These are phyloP conservation scores for Pichia inconspicua DNA, from an alignment of 1,139 yeast species.

Conservation along the genomic window DNA sequence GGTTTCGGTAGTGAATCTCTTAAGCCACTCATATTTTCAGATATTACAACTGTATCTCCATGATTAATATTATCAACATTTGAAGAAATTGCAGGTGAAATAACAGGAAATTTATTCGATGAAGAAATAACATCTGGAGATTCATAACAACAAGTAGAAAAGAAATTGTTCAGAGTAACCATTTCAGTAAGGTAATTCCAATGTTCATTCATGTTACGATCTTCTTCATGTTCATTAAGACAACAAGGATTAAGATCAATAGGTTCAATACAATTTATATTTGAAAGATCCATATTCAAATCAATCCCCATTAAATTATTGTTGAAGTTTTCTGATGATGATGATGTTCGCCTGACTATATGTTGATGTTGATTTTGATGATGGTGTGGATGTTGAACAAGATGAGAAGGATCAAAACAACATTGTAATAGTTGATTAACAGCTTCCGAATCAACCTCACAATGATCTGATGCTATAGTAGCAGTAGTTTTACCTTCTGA, in stretches of 20 bases:
- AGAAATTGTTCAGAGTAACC: conserved; percentile 9
- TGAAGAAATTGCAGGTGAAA: conserved; percentile 3
- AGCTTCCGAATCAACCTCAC: conserved; percentile 12
- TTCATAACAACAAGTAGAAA: conserved; percentile 10
- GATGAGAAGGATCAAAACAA: conserved; percentile 25
- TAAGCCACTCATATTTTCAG: conserved; percentile 5
- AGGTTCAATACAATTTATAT: background rate
- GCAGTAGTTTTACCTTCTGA: background rate
- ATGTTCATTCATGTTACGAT: background rate
- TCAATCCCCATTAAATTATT: background rate
- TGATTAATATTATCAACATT: background rate
- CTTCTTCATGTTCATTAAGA: background rate
- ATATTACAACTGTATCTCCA: background rate
- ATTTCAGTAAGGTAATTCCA: conserved; percentile 6
- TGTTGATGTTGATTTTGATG: background rate
- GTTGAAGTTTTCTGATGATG: background rate
- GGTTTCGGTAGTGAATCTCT: conserved; percentile 7
- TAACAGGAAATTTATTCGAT: background rate
- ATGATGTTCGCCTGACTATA: background rate
- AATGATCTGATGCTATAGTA: conserved; percentile 1
- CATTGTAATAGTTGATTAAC: conserved; percentile 23
- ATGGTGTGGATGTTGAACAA: conserved; percentile 1
- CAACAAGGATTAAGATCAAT: conserved; percentile 8
- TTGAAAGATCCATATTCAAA: background rate
- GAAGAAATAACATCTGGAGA: background rate